These are phyloP conservation scores for Gossypioides kirkii DNA, from an alignment of 345 rosid genomes.

Conservation along the genomic window DNA sequence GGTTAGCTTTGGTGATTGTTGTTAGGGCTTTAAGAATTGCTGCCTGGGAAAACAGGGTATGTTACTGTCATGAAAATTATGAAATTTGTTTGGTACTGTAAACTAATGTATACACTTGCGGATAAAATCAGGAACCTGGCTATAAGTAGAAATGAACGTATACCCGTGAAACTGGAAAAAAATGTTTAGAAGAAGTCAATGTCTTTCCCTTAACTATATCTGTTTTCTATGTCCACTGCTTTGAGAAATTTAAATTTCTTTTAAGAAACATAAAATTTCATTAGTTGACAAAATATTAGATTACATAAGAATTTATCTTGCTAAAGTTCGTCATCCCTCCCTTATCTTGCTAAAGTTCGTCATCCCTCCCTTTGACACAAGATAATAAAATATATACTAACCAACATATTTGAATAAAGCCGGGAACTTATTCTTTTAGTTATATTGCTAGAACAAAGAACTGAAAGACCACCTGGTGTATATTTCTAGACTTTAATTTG, in stretches of 20 bases:
- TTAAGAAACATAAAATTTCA: conserved; percentile 7
- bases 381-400: neutral
- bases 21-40: neutral
- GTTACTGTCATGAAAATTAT: neutral
- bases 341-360: neutral
- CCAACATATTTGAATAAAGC: neutral
- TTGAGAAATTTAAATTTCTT: neutral
- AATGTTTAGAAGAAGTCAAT: neutral
- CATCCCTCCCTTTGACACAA: neutral
- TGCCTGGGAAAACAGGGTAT: neutral
- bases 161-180: neutral
- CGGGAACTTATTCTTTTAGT: neutral
- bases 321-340: neutral
- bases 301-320: conserved; percentile 20
- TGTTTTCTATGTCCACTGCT: neutral
- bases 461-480: neutral
- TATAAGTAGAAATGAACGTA: neutral
- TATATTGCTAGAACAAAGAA: conserved; percentile 2
- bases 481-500: conserved; percentile 32
- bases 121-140: neutral
- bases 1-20: neutral
- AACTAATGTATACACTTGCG: neutral
- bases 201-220: conserved; percentile 1
- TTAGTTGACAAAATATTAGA: conserved; percentile 3
- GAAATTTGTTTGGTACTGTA: neutral